These are phyloP conservation scores for Phytophthora pisi DNA, from an alignment of 352 stramenopile species.

Conservation along the genomic window DNA sequence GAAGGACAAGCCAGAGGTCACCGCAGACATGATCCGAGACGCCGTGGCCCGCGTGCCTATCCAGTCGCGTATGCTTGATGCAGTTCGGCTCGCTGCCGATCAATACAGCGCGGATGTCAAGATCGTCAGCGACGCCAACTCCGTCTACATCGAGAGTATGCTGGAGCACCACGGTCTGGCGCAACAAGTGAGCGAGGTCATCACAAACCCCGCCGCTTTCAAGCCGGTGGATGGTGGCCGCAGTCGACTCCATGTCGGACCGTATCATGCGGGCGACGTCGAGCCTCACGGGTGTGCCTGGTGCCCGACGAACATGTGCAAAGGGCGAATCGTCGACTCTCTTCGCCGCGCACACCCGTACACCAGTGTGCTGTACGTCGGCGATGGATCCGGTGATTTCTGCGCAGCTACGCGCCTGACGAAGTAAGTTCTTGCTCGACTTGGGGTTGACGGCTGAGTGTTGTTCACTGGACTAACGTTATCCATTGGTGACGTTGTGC, in stretches of 20 bases:
- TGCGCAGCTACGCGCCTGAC: constrained; percentile 61
- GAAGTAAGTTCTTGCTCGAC: constrained; percentile 39
- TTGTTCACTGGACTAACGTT: background rate
- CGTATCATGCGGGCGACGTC: constrained; percentile 50
- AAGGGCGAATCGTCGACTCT: constrained; percentile 66
- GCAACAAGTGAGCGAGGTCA: constrained; percentile 47
- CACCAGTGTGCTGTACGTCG: constrained; percentile 69
- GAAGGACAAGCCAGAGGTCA: constrained; percentile 44
- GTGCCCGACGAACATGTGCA: constrained; percentile 86
- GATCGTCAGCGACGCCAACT: constrained; percentile 85
- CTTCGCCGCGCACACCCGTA: constrained; percentile 45
- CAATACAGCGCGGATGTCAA: constrained; percentile 48
- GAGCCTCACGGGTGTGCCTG: constrained; percentile 57
- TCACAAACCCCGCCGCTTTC: constrained; percentile 64
- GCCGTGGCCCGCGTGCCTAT: constrained; percentile 62
- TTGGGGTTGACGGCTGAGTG: background rate
- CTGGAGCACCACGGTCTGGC: constrained; percentile 45
- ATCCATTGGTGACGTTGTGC: background rate
- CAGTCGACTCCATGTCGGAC: constrained; percentile 51
- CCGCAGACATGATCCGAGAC: constrained; percentile 41
- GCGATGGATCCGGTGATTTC: constrained; percentile 75
- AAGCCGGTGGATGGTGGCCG: constrained; percentile 22
- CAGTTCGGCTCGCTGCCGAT: constrained; percentile 52
- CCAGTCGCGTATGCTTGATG: constrained; percentile 72
- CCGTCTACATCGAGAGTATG: constrained; percentile 83